These are phyloP conservation scores for Forsythia suspensa DNA, from an alignment of 257 asterid genomes.

Conservation along the genomic window DNA sequence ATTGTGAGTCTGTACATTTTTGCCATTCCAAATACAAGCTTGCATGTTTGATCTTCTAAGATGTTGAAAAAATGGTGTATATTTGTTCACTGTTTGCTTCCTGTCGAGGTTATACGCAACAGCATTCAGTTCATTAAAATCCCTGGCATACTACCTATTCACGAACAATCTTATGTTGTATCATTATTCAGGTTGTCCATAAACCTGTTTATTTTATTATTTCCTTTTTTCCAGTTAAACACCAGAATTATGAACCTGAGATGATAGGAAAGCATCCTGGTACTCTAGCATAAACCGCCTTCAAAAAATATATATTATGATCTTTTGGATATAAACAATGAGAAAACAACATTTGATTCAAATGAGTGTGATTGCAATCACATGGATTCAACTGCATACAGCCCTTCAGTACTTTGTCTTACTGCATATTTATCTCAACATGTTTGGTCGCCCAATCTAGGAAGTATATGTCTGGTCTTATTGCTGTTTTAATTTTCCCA, in stretches of 20 bases:
- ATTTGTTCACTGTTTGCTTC: background rate
- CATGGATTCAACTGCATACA: background rate
- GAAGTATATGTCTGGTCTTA: conserved; percentile 9
- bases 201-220: background rate
- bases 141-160: background rate
- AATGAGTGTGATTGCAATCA: background rate
- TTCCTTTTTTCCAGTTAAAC: too few species aligned
- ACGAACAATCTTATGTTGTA: background rate
- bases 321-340: background rate
- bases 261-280: background rate
- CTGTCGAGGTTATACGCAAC: background rate
- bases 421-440: background rate
- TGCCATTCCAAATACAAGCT: background rate
- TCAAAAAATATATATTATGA: background rate
- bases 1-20: background rate
- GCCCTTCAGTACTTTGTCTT: background rate
- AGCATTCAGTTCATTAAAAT: background rate
- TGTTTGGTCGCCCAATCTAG: background rate
- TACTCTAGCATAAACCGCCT: background rate
- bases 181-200: background rate
- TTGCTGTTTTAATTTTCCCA: background rate
- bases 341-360: background rate
- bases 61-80: background rate
- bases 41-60: background rate
- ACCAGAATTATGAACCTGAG: too few species aligned